Evolutionary conservation across 352 stramenopile species (phyloP).

Genomic region (Phytophthora sp.): DNA sequence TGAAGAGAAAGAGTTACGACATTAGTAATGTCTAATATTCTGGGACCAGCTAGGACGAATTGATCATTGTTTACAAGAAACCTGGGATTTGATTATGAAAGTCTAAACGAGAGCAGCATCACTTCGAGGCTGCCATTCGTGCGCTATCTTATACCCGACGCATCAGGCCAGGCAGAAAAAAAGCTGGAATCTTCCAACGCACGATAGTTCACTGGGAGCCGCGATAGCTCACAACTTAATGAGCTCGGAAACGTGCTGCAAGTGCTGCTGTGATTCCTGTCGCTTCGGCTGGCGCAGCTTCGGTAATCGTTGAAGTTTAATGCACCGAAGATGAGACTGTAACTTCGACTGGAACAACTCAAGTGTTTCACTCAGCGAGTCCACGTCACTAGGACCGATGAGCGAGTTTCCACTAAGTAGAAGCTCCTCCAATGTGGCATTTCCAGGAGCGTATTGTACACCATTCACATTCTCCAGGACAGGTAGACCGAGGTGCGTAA

Average conservation of each 20-base stretch:
- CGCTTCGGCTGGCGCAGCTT: conserved; percentile 8
- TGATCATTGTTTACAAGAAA: too few relatives aligned
- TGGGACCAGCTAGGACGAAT: too few relatives aligned
- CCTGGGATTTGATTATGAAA: too few relatives aligned
- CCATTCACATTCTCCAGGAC: conserved; percentile 61
- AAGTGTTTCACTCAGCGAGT: conserved; percentile 46
- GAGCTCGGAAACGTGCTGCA: conserved; percentile 38
- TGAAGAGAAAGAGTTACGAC: too few relatives aligned
- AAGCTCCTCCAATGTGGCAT: conserved; percentile 63
- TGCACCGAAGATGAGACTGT: conserved; percentile 52
- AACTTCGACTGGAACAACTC: conserved; percentile 50
- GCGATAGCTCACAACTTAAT: conserved; percentile 38
- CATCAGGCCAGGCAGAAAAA: too few relatives aligned
- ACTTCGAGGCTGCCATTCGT: too few relatives aligned
- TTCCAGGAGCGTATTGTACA: conserved; percentile 63
- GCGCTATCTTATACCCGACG: too few relatives aligned
- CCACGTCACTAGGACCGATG: conserved; percentile 46
- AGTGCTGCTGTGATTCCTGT: conserved; percentile 16
- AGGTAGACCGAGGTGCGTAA: conserved; percentile 63
- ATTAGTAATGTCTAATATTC: too few relatives aligned
- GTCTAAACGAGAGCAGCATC: too few relatives aligned
- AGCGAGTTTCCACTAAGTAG: conserved; percentile 66
- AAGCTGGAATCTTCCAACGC: too few relatives aligned
- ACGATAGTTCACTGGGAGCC: too few relatives aligned
- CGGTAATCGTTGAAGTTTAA: conserved; percentile 71